A percentile compares a stretch with the other conserved stretches of the same genome.
Evolutionary conservation across 306 rosid species (phyloP).

Genomic region (Sphenostylis stenocarpa): DNA sequence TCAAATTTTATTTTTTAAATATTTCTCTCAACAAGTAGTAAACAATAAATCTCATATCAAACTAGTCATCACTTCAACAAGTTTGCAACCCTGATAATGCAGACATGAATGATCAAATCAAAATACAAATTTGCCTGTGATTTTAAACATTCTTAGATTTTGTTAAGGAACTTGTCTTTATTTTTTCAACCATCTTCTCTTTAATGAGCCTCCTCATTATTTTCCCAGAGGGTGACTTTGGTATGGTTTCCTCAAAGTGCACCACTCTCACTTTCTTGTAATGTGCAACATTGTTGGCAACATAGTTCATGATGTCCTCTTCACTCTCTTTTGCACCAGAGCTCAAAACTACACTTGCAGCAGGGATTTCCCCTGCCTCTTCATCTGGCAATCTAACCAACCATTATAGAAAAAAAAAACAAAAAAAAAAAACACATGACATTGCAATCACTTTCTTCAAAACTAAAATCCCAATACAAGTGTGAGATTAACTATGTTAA

Average conservation of each 20-base stretch:
- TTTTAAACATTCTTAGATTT: slow-evolving; percentile 2
- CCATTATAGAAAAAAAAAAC: background rate
- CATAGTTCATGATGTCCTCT: slow-evolving; percentile 65
- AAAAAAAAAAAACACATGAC: too few species aligned
- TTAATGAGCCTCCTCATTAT: slow-evolving; percentile 81
- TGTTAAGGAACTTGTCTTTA: slow-evolving; percentile 36
- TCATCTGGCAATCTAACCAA: slow-evolving; percentile 73
- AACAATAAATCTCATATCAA: background rate
- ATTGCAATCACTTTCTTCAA: background rate
- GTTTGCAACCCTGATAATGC: background rate
- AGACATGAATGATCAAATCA: slow-evolving; percentile 26
- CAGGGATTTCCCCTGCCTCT: slow-evolving; percentile 94
- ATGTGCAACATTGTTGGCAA: slow-evolving; percentile 73
- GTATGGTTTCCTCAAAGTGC: slow-evolving; percentile 73
- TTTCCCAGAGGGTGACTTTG: slow-evolving; percentile 93
- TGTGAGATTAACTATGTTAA: background rate
- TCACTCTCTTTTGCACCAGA: slow-evolving; percentile 61
- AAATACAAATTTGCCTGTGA: slow-evolving; percentile 12
- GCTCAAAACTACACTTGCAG: slow-evolving; percentile 72
- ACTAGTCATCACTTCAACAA: background rate
- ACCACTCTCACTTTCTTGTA: slow-evolving; percentile 85
- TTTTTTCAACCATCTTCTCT: slow-evolving; percentile 56
- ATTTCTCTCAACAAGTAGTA: background rate
- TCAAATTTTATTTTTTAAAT: slow-evolving; percentile 20
- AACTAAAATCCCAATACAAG: background rate